A percentile compares a stretch with the other conserved stretches of the same genome.
Conservation (phyloP, 495 filamentous ascomycete genomes). For the Penicillium riverlandense region DNA sequence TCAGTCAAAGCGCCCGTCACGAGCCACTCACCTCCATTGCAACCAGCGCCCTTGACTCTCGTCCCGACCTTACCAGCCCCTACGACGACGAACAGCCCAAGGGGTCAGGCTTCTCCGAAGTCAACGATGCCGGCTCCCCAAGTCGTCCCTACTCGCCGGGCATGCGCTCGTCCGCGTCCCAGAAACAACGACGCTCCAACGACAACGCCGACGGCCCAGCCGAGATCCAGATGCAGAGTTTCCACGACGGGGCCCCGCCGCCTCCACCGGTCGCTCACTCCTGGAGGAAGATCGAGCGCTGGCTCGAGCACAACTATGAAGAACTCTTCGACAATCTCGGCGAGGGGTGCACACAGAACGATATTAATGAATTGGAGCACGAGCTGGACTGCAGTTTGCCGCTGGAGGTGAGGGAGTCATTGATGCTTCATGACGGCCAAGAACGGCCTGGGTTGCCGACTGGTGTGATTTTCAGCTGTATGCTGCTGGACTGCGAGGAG, state of each 20-base stretch:
- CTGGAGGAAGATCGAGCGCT: slow-evolving; percentile 88
- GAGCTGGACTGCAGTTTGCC: slow-evolving; percentile 92
- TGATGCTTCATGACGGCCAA: slow-evolving; percentile 89
- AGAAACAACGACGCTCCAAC: slow-evolving; percentile 47
- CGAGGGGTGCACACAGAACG: slow-evolving; percentile 85
- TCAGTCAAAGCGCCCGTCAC: slow-evolving; percentile 58
- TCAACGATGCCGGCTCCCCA: slow-evolving; percentile 43
- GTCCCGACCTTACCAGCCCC: slow-evolving; percentile 63
- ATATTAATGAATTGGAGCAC: slow-evolving; percentile 95
- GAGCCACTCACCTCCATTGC: slow-evolving; percentile 71
- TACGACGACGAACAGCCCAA: slow-evolving; percentile 64
- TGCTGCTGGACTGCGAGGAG: slow-evolving; percentile 97
- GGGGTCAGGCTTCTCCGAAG: slow-evolving; percentile 51
- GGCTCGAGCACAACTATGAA: slow-evolving; percentile 91
- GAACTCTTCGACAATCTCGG: slow-evolving; percentile 91
- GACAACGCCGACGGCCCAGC: slow-evolving; percentile 57
- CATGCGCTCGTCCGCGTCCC: slow-evolving; percentile 64
- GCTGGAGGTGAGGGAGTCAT: slow-evolving; percentile 85
- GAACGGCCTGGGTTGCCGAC: slow-evolving; percentile 88
- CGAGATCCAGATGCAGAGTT: slow-evolving; percentile 96
- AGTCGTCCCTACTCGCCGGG: slow-evolving; percentile 79
- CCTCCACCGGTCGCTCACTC: slow-evolving; percentile 81
- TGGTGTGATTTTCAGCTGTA: slow-evolving; percentile 84
- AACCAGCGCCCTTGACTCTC: slow-evolving; percentile 69
- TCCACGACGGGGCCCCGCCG: slow-evolving; percentile 84